Evolutionary conservation across 768 basidiomycete species (phyloP).

Genomic region (Hemileccinum impolitum): DNA sequence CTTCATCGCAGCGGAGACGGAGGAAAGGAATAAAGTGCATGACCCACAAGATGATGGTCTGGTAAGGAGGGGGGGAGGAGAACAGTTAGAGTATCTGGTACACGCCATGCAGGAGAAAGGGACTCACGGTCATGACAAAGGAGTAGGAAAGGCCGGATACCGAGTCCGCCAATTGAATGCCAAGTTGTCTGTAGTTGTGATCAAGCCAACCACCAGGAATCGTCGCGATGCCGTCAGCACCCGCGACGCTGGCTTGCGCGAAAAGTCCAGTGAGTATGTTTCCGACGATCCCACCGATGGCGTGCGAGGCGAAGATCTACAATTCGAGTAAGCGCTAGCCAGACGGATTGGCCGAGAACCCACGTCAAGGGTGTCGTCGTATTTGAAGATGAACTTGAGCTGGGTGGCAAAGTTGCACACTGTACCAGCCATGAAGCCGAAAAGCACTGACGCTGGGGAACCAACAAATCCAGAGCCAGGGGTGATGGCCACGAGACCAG

Average conservation of each 20-base stretch:
- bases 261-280: constrained; percentile 87
- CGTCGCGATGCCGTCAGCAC: constrained; percentile 65
- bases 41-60: constrained; percentile 81
- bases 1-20: constrained; percentile 62
- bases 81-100: background rate
- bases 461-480: constrained; percentile 84
- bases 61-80: background rate
- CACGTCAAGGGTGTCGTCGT: constrained; percentile 81
- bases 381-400: constrained; percentile 76
- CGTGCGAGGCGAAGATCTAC: constrained; percentile 87
- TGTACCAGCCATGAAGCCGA: constrained; percentile 81
- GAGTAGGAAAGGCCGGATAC: constrained; percentile 63
- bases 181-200: constrained; percentile 78
- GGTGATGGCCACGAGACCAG: constrained; percentile 86
- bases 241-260: constrained; percentile 75
- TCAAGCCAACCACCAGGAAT: constrained; percentile 88
- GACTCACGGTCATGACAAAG: constrained; percentile 70
- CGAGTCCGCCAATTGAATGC: constrained; percentile 79
- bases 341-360: constrained; percentile 18
- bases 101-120: background rate
- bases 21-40: constrained; percentile 88
- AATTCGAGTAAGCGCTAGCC: background rate
- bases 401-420: constrained; percentile 95
- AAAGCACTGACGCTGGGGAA: constrained; percentile 77
- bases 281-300: constrained; percentile 73